Evolutionary conservation across 2,329 filamentous ascomycete genomes (phyloP), one percentile per base, ranked within the genome.

Genomic region (Aspergillus luchuensis): DNA sequence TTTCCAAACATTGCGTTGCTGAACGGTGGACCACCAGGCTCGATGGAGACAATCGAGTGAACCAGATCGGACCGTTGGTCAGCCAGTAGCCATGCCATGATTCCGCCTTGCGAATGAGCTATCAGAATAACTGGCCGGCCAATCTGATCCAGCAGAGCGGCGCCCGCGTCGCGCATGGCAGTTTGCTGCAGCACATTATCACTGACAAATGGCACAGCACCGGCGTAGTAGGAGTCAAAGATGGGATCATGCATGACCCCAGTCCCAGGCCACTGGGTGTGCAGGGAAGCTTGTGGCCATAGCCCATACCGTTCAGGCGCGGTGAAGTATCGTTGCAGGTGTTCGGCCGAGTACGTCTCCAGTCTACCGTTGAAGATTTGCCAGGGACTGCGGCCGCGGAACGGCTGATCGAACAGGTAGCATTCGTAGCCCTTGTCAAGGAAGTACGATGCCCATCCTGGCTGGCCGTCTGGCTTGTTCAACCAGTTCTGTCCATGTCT

Each of bases 11-110:
- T 33, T 6, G 57, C 49, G 45, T 62, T 48, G n/a, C 56, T 41
- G 39, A 57, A 70, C 66, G 39, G 84, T 1, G 84, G 84, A 0
- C 84, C 84, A 4, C 74, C 69, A 0, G 84, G 84, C 65, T 87
- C 85, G 11, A 87, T 62, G 0, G 79, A 76, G 1, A 87, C 70
- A 19, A 86, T 78, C 0, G 73, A 80, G 19, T 78, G 78, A 2
- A 86, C 80, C 0, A 82, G 71, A 0, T 79, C 64, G 0, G 85
- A 84, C 3, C 78, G 69, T 2, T 72, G 70, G 64, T 88, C 85
- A 2, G 80, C 51, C 81, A 8, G 81, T 75, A 8, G 81, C 74
- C 79, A 8, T 75, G 78, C 60, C 79, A 78, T 10, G 74, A 74
- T 43, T 0, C 80, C 79, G 4, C 64, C 81, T 81, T 84, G 78